phyloP scores from a whole-genome alignment of 805 yeast genomes.

The Candida fluviatilis region DNA sequence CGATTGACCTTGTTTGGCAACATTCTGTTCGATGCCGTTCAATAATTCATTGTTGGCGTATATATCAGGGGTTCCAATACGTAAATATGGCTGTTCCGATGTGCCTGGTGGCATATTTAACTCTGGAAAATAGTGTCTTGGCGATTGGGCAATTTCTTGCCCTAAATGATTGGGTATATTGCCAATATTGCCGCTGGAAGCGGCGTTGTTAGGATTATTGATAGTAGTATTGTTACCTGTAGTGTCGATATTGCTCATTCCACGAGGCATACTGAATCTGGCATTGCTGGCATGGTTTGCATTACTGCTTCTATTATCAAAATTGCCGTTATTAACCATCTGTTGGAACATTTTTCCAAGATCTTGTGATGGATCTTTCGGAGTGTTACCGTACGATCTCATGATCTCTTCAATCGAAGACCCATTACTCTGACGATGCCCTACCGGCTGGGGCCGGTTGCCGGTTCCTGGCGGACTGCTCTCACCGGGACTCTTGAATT shows the following conservation, averaged over 20 bases:
- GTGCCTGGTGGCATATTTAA: slow-evolving; percentile 12
- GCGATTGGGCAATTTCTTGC: slow-evolving; percentile 19
- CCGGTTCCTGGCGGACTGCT: slow-evolving; percentile 3
- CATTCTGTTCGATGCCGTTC: slow-evolving; percentile 43
- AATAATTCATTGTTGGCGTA: slow-evolving; percentile 8
- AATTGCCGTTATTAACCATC: slow-evolving; percentile 18
- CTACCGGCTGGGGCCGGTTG: background rate
- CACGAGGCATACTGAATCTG: background rate
- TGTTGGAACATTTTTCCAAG: slow-evolving; percentile 31
- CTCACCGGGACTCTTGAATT: slow-evolving; percentile 18
- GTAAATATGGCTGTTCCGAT: slow-evolving; percentile 5
- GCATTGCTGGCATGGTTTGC: background rate
- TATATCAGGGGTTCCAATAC: slow-evolving; percentile 1
- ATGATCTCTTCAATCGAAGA: slow-evolving; percentile 26
- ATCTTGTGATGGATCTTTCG: slow-evolving; percentile 10
- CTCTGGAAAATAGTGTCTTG: slow-evolving; percentile 32
- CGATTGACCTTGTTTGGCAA: slow-evolving; percentile 47
- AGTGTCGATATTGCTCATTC: background rate
- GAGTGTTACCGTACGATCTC: slow-evolving; percentile 15
- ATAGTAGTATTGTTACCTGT: slow-evolving; percentile 2
- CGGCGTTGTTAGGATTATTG: background rate
- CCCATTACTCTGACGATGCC: slow-evolving; percentile 6
- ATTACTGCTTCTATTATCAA: background rate
- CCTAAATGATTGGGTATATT: background rate
- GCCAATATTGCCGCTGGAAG: background rate